These are phyloP conservation scores for Gossypium schwendimanii DNA, from an alignment of 441 rosid species.

Conservation along the genomic window DNA sequence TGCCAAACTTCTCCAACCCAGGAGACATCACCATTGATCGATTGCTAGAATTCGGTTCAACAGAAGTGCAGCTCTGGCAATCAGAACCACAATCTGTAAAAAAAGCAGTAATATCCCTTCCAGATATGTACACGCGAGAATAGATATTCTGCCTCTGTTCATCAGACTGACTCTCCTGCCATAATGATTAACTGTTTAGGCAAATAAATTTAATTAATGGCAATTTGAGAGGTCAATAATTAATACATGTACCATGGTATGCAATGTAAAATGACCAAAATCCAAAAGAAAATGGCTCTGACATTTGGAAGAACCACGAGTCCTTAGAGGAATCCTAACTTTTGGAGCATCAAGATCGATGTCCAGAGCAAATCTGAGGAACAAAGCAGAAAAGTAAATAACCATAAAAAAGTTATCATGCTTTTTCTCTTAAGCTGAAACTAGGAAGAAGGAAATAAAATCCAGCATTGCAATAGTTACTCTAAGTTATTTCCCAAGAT, in stretches of 20 bases:
- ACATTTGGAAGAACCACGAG: constrained; percentile 50
- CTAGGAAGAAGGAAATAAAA: neutral
- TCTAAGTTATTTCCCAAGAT: neutral
- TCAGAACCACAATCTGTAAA: constrained; percentile 67
- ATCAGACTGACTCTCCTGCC: constrained; percentile 72
- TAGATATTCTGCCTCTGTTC: constrained; percentile 80
- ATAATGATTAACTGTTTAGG: constrained; percentile 19
- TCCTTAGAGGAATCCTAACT: constrained; percentile 84
- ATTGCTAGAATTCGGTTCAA: constrained; percentile 33
- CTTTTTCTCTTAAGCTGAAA: neutral
- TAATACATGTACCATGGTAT: constrained; percentile 60
- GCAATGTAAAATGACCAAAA: constrained; percentile 92
- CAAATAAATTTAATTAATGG: constrained; percentile 20
- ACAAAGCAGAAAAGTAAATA: constrained; percentile 19
- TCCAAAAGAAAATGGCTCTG: constrained; percentile 87
- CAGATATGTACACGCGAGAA: constrained; percentile 85
- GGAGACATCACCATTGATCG: constrained; percentile 36
- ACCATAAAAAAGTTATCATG: neutral
- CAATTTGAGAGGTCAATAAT: constrained; percentile 16
- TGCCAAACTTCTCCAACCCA: constrained; percentile 34
- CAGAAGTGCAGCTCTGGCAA: constrained; percentile 33
- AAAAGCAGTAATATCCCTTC: constrained; percentile 97
- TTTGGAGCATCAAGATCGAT: constrained; percentile 99
- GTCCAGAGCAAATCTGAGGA: constrained; percentile 89
- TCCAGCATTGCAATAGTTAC: neutral